Percentiles rank a stretch among this genome's conserved stretches.
phyloP scores from a whole-genome alignment of 805 yeast genomes.

The Kazachstania bromeliacearum region DNA sequence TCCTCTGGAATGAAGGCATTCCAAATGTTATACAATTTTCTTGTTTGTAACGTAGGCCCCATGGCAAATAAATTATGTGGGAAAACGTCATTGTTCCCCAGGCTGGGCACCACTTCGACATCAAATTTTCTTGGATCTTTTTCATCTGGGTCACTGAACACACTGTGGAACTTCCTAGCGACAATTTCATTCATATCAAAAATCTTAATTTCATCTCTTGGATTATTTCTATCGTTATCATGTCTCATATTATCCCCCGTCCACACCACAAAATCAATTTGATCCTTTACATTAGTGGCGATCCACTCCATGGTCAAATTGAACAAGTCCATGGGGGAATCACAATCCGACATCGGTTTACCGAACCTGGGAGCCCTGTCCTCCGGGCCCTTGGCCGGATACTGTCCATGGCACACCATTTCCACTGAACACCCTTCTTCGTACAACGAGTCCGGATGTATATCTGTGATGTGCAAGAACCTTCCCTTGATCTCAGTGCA shows the following conservation, averaged over 20 bases:
- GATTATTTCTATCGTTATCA: conserved; percentile 65
- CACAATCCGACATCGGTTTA: conserved; percentile 70
- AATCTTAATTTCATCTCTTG: conserved; percentile 65
- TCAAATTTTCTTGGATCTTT: conserved; percentile 37
- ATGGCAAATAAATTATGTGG: conserved; percentile 81
- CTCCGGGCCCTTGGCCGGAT: conserved; percentile 5
- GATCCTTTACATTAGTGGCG: conserved; percentile 50
- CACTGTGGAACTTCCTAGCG: conserved; percentile 40
- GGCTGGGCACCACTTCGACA: conserved; percentile 52
- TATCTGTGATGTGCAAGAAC: conserved; percentile 76
- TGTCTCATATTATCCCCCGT: conserved; percentile 86
- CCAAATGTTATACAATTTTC: conserved; percentile 72
- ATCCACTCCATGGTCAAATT: conserved; percentile 62
- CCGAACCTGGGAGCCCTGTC: conserved; percentile 60
- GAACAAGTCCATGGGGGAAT: conserved; percentile 56
- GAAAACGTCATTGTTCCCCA: conserved; percentile 83
- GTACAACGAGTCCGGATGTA: conserved; percentile 74
- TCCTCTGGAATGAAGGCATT: conserved; percentile 61
- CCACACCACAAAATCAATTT: conserved; percentile 82
- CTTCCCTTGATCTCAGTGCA: too few species aligned
- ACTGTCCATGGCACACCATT: conserved; percentile 43
- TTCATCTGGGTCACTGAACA: conserved; percentile 42
- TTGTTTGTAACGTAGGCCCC: conserved; percentile 82
- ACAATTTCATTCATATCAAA: conserved; percentile 57
- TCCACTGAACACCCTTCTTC: conserved; percentile 41